Percentiles rank a stretch among this genome's conserved stretches.
Evolutionary conservation across 2,329 filamentous ascomycete genomes (phyloP).

Genomic region (Clathrospora elynae): DNA sequence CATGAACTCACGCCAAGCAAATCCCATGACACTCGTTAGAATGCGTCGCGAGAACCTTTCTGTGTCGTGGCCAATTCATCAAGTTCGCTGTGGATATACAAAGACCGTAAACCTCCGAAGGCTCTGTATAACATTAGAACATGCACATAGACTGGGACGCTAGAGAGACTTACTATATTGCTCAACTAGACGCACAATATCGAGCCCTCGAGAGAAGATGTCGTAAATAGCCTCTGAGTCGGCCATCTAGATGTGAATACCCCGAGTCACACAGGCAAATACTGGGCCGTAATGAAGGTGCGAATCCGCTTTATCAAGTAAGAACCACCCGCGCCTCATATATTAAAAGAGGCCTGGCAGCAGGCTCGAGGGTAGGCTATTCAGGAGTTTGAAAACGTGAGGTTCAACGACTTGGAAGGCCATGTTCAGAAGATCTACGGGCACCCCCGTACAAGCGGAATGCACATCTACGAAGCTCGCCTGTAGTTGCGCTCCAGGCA

Average conservation of each 20-base stretch:
- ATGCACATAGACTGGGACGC: too few relatives aligned
- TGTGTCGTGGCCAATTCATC: too few relatives aligned
- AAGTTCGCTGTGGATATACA: too few relatives aligned
- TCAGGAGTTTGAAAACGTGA: too few relatives aligned
- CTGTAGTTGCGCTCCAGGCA: slow-evolving; percentile 13
- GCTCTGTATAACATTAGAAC: too few relatives aligned
- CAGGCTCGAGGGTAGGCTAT: too few relatives aligned
- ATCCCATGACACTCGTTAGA: slow-evolving; percentile 51
- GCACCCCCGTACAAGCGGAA: slow-evolving; percentile 15
- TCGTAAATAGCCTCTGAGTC: slow-evolving; percentile 18
- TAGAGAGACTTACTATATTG: slow-evolving; percentile 22
- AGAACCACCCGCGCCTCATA: too few relatives aligned
- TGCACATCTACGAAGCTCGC: slow-evolving; percentile 14
- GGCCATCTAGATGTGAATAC: slow-evolving; percentile 14
- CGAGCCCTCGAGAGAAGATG: slow-evolving; percentile 9
- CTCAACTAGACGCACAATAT: slow-evolving; percentile 16
- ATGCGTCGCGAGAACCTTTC: slow-evolving; percentile 46
- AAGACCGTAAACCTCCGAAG: too few relatives aligned
- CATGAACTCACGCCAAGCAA: slow-evolving; percentile 62
- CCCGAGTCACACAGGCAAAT: too few relatives aligned
- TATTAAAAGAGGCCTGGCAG: too few relatives aligned
- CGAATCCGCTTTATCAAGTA: too few relatives aligned
- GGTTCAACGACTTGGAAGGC: slow-evolving; percentile 17
- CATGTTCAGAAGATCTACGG: slow-evolving; percentile 16
- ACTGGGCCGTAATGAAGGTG: too few relatives aligned